Percentiles rank a stretch among this genome's conserved stretches.
Conservation (phyloP, 805 yeast genomes). For the Cyberlindnera euphorbiiphila region DNA sequence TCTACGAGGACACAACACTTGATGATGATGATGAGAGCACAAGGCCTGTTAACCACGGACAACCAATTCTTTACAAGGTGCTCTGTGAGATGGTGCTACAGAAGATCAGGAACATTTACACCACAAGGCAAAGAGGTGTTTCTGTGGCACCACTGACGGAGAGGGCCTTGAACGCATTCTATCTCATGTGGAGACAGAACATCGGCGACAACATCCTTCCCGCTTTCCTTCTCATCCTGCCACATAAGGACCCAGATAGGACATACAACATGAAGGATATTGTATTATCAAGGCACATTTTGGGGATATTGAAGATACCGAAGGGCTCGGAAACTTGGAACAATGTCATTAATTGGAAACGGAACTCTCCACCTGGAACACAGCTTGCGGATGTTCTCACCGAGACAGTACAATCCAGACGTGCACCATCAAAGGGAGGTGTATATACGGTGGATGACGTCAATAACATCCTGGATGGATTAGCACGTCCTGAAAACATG, state of each 20-base stretch:
- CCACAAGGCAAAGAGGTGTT: no score
- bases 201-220: constrained; percentile 68
- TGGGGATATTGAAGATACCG: constrained; percentile 54
- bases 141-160: constrained; percentile 6
- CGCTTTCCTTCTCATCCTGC: constrained; percentile 56
- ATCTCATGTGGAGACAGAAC: constrained; percentile 45
- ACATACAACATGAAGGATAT: constrained; percentile 62
- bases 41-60: constrained; percentile 2
- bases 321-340: constrained; percentile 58
- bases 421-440: constrained; percentile 44
- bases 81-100: constrained; percentile 7
- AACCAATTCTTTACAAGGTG: constrained; percentile 1
- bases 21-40: constrained; percentile 6
- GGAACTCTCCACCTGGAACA: constrained; percentile 34
- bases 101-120: constrained; percentile 18
- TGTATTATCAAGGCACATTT: constrained; percentile 47
- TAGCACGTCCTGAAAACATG: constrained; percentile 31
- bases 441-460: constrained; percentile 45
- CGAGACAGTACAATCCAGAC: constrained; percentile 47
- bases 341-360: constrained; percentile 45
- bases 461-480: constrained; percentile 41
- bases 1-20: constrained; percentile 5
- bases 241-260: constrained; percentile 57
- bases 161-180: constrained; percentile 35
- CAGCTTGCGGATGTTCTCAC: constrained; percentile 47